Conservation (phyloP, 306 rosid genomes). For the Glycine tomentella region DNA sequence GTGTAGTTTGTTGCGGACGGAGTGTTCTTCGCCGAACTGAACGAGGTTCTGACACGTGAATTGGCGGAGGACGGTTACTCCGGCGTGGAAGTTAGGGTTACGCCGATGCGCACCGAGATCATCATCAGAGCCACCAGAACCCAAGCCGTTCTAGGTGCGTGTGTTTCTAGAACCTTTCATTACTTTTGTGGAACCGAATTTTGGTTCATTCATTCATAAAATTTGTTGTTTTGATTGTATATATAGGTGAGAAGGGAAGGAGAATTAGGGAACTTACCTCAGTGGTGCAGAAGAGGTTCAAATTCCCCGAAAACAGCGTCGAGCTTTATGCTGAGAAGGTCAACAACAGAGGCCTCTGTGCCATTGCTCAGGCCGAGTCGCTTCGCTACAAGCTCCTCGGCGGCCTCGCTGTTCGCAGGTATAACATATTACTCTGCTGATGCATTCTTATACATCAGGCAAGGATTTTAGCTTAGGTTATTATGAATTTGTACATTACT, state of each 20-base stretch:
- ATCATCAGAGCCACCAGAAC: slow-evolving; percentile 40
- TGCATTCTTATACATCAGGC: no score
- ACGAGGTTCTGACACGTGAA: slow-evolving; percentile 21
- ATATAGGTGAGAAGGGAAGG: slow-evolving; percentile 33
- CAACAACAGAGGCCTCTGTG: slow-evolving; percentile 28
- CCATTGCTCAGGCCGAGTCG: slow-evolving; percentile 37
- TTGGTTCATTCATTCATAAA: not conserved
- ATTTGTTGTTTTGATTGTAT: not conserved
- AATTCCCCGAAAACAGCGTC: slow-evolving; percentile 23
- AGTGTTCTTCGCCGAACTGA: slow-evolving; percentile 27
- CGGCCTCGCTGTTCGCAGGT: slow-evolving; percentile 32
- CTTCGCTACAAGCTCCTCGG: slow-evolving; percentile 34
- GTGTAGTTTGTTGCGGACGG: slow-evolving; percentile 28
- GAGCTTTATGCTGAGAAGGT: slow-evolving; percentile 30
- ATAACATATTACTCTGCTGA: no score
- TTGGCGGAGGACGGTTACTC: slow-evolving; percentile 34
- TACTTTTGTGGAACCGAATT: not conserved
- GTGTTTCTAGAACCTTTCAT: not conserved
- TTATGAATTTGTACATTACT: no score
- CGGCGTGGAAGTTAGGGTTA: slow-evolving; percentile 37
- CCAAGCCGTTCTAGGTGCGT: slow-evolving; percentile 20
- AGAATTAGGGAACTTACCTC: slow-evolving; percentile 32
- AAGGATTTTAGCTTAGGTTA: not conserved
- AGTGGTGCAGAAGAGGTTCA: slow-evolving; percentile 38
- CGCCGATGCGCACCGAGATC: slow-evolving; percentile 28